A percentile compares a stretch with the other conserved stretches of the same genome.
Evolutionary conservation across 306 rosid species (phyloP).

Genomic region (Malus fusca): DNA sequence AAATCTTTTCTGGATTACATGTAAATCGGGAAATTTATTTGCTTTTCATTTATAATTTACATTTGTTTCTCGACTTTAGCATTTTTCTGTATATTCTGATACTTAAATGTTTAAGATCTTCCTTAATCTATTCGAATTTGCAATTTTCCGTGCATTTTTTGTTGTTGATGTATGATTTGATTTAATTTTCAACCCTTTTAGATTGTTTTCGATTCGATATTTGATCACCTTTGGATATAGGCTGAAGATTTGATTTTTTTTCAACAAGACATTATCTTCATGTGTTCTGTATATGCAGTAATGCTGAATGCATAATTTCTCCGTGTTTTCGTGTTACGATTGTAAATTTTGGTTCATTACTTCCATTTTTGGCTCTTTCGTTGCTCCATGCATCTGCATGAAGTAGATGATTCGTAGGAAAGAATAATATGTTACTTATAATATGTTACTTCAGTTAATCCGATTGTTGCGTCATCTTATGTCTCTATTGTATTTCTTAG

Average conservation of each 20-base stretch:
- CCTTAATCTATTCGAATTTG: background rate
- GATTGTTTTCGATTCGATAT: background rate
- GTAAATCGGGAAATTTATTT: background rate
- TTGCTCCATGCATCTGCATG: background rate
- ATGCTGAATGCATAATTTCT: background rate
- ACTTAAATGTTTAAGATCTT: background rate
- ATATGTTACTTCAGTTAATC: background rate
- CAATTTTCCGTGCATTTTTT: background rate
- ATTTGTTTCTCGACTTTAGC: background rate
- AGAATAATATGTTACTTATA: background rate
- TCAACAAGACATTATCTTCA: background rate
- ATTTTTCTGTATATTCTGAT: background rate
- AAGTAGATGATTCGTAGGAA: background rate
- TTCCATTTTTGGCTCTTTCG: background rate
- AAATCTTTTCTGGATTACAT: background rate
- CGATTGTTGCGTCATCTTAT: conserved; percentile 2
- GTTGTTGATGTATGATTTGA: background rate
- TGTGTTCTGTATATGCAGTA: background rate
- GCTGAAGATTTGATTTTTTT: background rate
- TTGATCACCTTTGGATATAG: background rate
- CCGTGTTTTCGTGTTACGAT: background rate
- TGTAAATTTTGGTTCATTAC: background rate
- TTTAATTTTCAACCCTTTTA: background rate
- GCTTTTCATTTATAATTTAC: background rate
- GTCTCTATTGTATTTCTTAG: conserved; percentile 30